Evolutionary conservation across 108 stramenopile genomes (phyloP).

Genomic region (Stephanodiscus triporus): DNA sequence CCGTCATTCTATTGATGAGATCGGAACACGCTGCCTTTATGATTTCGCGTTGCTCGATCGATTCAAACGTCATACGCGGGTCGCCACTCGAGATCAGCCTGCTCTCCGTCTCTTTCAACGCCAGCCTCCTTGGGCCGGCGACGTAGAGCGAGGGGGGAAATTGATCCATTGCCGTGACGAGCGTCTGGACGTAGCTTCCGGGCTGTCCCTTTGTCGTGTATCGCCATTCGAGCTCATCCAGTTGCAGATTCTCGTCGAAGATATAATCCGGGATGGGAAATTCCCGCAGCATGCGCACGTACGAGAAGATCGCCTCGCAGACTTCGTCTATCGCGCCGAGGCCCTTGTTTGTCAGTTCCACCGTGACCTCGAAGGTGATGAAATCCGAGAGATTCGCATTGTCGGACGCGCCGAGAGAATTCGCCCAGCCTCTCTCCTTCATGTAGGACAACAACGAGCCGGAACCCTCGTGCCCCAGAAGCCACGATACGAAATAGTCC

Average conservation of each 20-base stretch:
- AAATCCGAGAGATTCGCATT: slow-evolving; percentile 76
- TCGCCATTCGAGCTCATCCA: slow-evolving; percentile 83
- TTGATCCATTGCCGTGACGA: slow-evolving; percentile 68
- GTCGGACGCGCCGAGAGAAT: slow-evolving; percentile 60
- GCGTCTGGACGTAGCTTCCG: slow-evolving; percentile 61
- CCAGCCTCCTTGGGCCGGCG: slow-evolving; percentile 80
- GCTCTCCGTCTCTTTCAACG: slow-evolving; percentile 45
- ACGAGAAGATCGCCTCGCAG: slow-evolving; percentile 73
- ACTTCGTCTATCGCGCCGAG: slow-evolving; percentile 69
- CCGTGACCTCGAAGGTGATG: slow-evolving; percentile 77
- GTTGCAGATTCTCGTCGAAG: slow-evolving; percentile 76
- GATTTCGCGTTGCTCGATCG: slow-evolving; percentile 55
- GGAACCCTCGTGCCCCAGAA: slow-evolving; percentile 90
- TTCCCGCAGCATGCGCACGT: slow-evolving; percentile 68
- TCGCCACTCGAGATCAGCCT: slow-evolving; percentile 46
- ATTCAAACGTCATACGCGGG: slow-evolving; percentile 63
- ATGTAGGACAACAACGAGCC: slow-evolving; percentile 84
- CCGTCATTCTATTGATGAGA: slow-evolving; percentile 60
- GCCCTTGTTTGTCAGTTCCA: slow-evolving; percentile 79
- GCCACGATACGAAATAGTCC: slow-evolving; percentile 70
- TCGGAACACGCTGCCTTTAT: slow-evolving; percentile 39
- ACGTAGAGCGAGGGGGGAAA: slow-evolving; percentile 68
- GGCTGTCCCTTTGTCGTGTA: slow-evolving; percentile 65
- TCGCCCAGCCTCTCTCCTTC: slow-evolving; percentile 82
- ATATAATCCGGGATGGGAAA: slow-evolving; percentile 66